These are phyloP conservation scores for Luvunga scandens DNA, from an alignment of 345 rosid species.

Conservation along the genomic window DNA sequence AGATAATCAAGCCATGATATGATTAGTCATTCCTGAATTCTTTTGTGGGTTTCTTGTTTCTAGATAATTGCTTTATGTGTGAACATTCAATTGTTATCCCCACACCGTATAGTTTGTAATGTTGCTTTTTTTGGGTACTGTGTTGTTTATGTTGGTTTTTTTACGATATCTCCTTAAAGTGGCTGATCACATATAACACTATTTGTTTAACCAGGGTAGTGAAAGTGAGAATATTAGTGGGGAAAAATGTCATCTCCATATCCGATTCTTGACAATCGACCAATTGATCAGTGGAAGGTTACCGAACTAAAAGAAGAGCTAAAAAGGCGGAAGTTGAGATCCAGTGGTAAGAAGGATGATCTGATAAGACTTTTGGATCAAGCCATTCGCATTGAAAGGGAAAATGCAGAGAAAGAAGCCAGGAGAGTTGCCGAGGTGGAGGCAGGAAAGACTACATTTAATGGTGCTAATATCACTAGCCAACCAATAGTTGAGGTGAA, in stretches of 20 bases:
- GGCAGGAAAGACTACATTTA: conserved; percentile 28
- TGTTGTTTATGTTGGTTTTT: neutral
- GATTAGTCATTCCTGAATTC: neutral
- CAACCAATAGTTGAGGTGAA: conserved; percentile 17
- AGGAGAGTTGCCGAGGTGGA: neutral
- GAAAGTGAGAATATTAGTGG: conserved; percentile 19
- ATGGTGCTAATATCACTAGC: conserved; percentile 22
- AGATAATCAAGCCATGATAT: neutral
- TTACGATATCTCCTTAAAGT: neutral
- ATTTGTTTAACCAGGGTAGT: conserved; percentile 21
- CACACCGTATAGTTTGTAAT: neutral
- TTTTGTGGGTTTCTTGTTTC: neutral
- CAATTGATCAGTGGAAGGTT: conserved; percentile 95
- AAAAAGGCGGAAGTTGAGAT: conserved; percentile 59
- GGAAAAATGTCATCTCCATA: conserved; percentile 69
- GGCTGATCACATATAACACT: conserved; percentile 8
- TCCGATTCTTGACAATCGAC: conserved; percentile 65
- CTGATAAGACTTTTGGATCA: conserved; percentile 80
- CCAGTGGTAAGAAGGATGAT: conserved; percentile 84
- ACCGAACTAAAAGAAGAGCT: conserved; percentile 95
- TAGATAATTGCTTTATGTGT: neutral
- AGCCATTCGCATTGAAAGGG: conserved; percentile 63
- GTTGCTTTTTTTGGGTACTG: neutral
- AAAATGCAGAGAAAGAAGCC: conserved; percentile 26
- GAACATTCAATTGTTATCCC: neutral